Percentiles rank a stretch among this genome's conserved stretches.
These are phyloP conservation scores for Kuraishia ogatae DNA, from an alignment of 805 yeast species.

Conservation along the genomic window DNA sequence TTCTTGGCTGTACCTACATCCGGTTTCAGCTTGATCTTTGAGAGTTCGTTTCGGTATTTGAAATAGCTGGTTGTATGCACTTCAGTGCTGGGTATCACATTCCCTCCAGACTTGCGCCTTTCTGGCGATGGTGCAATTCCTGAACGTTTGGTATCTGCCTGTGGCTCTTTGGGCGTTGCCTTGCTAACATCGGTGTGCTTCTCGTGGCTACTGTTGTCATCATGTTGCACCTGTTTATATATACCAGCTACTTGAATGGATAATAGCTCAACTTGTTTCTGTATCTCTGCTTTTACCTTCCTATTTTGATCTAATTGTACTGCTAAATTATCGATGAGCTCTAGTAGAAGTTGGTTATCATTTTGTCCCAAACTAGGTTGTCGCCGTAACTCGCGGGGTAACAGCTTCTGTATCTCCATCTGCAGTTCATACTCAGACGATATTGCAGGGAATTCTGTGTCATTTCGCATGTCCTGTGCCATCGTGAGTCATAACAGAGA, in stretches of 20 bases:
- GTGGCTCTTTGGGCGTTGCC: background rate
- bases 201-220: background rate
- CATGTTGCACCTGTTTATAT: background rate
- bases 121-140: background rate
- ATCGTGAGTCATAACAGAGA: background rate
- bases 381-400: background rate
- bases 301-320: slow-evolving; percentile 3
- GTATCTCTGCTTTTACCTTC: slow-evolving; percentile 4
- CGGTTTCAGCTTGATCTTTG: background rate
- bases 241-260: background rate
- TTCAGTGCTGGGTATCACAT: background rate
- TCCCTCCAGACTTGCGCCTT: background rate
- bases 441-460: background rate
- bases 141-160: background rate
- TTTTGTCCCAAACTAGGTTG: slow-evolving; percentile 1
- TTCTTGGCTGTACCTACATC: background rate
- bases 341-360: slow-evolving; percentile 6
- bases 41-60: background rate
- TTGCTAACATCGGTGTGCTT: background rate
- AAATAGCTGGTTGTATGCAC: background rate
- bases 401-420: background rate
- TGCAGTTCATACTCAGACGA: background rate
- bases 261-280: slow-evolving; percentile 3
- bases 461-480: background rate
- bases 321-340: slow-evolving; percentile 4